These are phyloP conservation scores for Canavalia ensiformis DNA, from an alignment of 306 rosid genomes.

Conservation along the genomic window DNA sequence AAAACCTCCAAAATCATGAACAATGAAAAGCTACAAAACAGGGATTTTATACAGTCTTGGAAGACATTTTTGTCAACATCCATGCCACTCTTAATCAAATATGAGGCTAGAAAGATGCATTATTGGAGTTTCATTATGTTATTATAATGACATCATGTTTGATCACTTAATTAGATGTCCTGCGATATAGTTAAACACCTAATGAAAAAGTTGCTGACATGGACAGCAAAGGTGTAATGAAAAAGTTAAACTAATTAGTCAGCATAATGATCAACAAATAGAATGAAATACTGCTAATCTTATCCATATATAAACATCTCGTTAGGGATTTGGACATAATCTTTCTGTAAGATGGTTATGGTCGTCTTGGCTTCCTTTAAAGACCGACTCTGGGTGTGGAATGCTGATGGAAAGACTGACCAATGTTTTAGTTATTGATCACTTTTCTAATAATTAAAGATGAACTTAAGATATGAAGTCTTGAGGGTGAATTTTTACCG, in stretches of 20 bases:
- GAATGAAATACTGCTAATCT: conserved; percentile 12
- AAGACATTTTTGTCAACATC: conserved; percentile 8
- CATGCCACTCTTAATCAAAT: background rate
- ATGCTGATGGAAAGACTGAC: conserved; percentile 22
- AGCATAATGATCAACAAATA: conserved; percentile 17
- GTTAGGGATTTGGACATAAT: conserved; percentile 16
- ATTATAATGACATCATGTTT: background rate
- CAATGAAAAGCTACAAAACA: conserved; percentile 25
- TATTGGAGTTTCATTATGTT: conserved; percentile 7
- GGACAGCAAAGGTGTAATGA: conserved; percentile 3
- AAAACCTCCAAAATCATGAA: conserved; percentile 20
- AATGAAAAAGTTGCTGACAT: conserved; percentile 19
- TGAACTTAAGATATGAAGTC: conserved; percentile 4
- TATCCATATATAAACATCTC: conserved; percentile 11
- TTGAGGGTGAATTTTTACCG: conserved; percentile 29
- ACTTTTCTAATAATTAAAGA: conserved; percentile 16
- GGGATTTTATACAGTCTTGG: background rate
- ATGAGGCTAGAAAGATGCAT: conserved; percentile 5
- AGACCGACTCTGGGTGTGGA: conserved; percentile 29
- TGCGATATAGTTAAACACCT: conserved; percentile 15
- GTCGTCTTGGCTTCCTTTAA: conserved; percentile 30
- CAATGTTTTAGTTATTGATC: conserved; percentile 9
- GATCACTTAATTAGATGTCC: conserved; percentile 3
- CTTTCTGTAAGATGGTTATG: conserved; percentile 5
- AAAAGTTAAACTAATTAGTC: conserved; percentile 7